A percentile compares a stretch with the other conserved stretches of the same genome.
These are phyloP conservation scores for Yarrowia bubula DNA, from an alignment of 805 yeast genomes.

Conservation along the genomic window DNA sequence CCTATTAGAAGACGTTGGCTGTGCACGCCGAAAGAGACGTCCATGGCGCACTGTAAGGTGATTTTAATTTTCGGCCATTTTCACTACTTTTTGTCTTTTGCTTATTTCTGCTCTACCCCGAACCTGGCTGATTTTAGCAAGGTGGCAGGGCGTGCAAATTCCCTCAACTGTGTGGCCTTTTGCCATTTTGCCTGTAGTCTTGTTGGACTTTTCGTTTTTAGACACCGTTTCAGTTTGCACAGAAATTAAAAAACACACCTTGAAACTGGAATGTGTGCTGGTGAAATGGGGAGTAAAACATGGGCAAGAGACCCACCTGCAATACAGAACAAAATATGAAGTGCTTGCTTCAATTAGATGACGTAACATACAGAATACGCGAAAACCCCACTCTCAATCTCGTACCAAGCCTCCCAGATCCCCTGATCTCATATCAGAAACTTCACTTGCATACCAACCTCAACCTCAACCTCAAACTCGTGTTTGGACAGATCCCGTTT, in stretches of 20 bases:
- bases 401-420: not conserved
- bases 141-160: slow-evolving; percentile 4
- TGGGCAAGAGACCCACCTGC: too few relatives aligned
- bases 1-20: not conserved
- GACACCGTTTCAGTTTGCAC: not conserved
- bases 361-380: too few relatives aligned
- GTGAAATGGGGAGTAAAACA: not conserved
- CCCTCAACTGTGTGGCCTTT: not conserved
- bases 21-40: not conserved
- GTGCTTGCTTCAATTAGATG: too few relatives aligned
- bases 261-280: not conserved
- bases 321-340: too few relatives aligned
- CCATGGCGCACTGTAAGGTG: not conserved
- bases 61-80: not conserved
- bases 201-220: not conserved
- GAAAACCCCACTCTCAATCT: not conserved
- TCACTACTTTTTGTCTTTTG: not conserved
- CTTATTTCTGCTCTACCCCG: not conserved
- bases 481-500: not conserved
- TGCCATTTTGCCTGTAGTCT: not conserved
- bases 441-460: not conserved
- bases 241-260: not conserved
- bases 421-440: too few relatives aligned
- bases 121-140: not conserved
- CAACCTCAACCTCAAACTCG: slow-evolving; percentile 2